phyloP scores from a whole-genome alignment of 2,329 filamentous ascomycete genomes.

The Geosmithia morbida region DNA sequence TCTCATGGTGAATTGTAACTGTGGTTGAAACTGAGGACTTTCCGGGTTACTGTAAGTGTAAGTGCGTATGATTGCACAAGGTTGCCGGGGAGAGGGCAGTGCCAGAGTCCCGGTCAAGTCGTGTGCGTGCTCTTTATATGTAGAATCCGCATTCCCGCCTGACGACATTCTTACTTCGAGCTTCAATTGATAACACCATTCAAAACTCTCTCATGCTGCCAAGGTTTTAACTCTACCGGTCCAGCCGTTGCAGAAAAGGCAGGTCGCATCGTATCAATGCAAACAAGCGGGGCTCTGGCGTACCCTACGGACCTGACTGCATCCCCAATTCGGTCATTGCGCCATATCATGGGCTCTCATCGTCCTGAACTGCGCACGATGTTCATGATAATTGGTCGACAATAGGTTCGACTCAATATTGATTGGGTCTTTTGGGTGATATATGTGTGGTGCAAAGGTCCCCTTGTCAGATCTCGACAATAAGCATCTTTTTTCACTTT shows the following conservation, averaged over 20 bases:
- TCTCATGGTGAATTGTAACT: conserved; percentile 6
- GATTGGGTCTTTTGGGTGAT: neutral
- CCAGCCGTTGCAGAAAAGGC: neutral
- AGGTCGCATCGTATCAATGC: neutral
- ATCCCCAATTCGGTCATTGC: neutral
- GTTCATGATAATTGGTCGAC: neutral
- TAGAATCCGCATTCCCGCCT: neutral
- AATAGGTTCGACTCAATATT: neutral
- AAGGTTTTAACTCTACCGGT: neutral
- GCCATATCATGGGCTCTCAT: neutral
- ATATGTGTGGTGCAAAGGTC: neutral
- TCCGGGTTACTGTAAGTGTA: too few relatives aligned
- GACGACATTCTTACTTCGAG: neutral
- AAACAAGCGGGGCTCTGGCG: neutral
- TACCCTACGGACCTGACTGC: neutral
- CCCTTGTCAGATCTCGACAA: neutral
- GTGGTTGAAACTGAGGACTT: neutral
- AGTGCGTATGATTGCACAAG: too few relatives aligned
- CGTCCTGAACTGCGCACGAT: neutral
- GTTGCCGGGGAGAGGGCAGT: too few relatives aligned
- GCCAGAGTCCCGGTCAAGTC: neutral
- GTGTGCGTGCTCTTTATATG: neutral
- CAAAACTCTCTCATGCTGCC: neutral
- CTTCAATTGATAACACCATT: neutral
- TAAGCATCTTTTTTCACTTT: neutral